Conservation (phyloP, 2,329 filamentous ascomycete species). For the Neopestalotiopsis sp. region DNA sequence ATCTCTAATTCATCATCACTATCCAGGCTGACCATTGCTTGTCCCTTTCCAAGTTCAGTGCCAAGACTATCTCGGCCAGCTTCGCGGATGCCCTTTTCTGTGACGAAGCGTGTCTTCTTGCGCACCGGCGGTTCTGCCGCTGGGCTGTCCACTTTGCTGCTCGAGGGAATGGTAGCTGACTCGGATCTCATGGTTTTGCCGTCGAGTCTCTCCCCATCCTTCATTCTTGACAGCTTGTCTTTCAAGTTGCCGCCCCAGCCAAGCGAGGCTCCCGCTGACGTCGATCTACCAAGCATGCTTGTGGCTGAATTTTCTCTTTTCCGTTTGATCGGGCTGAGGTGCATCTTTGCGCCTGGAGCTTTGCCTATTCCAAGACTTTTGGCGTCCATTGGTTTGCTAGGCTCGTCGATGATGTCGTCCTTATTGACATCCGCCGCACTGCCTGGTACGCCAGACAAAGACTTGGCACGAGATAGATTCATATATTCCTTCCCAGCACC, state of each 20-base stretch:
- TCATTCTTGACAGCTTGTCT: conserved; percentile 66
- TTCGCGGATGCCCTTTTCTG: conserved; percentile 77
- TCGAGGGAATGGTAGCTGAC: conserved; percentile 21
- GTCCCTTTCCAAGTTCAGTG: conserved; percentile 44
- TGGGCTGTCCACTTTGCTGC: background rate
- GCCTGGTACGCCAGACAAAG: conserved; percentile 21
- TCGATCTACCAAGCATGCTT: conserved; percentile 39
- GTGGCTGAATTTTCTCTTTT: conserved; percentile 54
- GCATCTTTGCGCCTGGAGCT: conserved; percentile 49
- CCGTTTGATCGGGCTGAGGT: conserved; percentile 65
- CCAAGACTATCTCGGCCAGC: conserved; percentile 77
- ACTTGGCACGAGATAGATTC: conserved; percentile 35
- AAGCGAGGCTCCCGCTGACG: conserved; percentile 39
- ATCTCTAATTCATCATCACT: conserved; percentile 55
- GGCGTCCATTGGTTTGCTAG: conserved; percentile 47
- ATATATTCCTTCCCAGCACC: conserved; percentile 77
- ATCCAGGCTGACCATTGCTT: conserved; percentile 36
- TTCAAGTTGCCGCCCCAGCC: conserved; percentile 64
- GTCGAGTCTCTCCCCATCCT: conserved; percentile 60
- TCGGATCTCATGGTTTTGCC: conserved; percentile 33
- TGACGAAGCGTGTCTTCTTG: conserved; percentile 82
- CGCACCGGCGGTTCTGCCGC: conserved; percentile 53
- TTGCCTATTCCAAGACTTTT: conserved; percentile 48
- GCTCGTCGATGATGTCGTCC: conserved; percentile 28
- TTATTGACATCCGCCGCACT: conserved; percentile 13